Base-by-base conservation (phyloP, 2,329 filamentous ascomycete species). In the Colletotrichum viniferum region DNA sequence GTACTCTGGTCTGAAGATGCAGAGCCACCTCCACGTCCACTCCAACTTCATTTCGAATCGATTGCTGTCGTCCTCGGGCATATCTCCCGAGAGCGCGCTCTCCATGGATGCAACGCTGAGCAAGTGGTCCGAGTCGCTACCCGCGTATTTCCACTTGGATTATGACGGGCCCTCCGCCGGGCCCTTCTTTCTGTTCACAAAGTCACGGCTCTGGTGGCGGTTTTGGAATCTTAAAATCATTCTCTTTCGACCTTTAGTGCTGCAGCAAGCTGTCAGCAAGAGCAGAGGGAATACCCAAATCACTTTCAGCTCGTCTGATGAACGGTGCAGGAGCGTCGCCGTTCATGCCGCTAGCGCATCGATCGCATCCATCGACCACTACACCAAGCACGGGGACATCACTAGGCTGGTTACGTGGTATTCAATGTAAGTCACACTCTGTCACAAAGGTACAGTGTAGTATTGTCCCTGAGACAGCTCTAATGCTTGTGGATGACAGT, bases 161-260 rank as follows among this genome's bases (percentile, higher is more conserved):
- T 52, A 78, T 10, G 74, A 78, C 13, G 43, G 65, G 9, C 69
- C 71, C 9, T 72, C 48, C 6, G n/a, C 43, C 7, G 81, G 82
- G 7, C 69, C 76, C 4, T 77, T 77, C 34, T 79, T 81, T 61
- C 43, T 78, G 1, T 82, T 82, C 58, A 79, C 80, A 14, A 78
- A 76, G 21, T 79, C 75, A 18, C 79, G 80, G 26, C 76, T 83
- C 3, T 82, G 80, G 81, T 83, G 82, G 82, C 80, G 82, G 5
- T 79, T 81, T 52, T 82, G 82, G 80, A 83, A 83, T 61, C 55
- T 83, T 13, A 81, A 80, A 64, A 82, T 82, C 48, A 81, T 82
- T 36, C 68, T 82, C 4, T 82, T 82, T 55, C 80, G 81, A 18
- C 80, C 81, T 36, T 70, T 82, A 18, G 70, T 83, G 13, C 77